These are phyloP conservation scores for Fusarium paranaense DNA, from an alignment of 2,329 filamentous ascomycete species.

Conservation along the genomic window DNA sequence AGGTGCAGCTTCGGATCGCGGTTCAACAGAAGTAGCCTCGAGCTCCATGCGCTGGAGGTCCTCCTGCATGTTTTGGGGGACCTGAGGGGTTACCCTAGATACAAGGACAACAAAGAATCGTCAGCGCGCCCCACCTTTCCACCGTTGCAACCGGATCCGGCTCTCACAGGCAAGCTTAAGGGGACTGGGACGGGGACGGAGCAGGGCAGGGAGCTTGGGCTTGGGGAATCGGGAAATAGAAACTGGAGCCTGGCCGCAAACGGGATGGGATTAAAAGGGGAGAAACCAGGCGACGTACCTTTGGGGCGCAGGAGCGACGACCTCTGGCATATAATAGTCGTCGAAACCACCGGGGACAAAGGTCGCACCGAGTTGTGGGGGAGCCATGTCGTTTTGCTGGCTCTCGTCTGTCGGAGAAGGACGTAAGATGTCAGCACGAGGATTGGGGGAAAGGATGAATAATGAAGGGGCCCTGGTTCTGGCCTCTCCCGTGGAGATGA, in stretches of 20 bases:
- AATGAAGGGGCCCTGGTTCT: constrained; percentile 43
- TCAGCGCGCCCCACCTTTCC: constrained; percentile 54
- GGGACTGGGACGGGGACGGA: constrained; percentile 27
- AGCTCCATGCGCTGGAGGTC: constrained; percentile 92
- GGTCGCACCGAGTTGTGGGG: constrained; percentile 61
- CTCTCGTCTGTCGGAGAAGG: constrained; percentile 43
- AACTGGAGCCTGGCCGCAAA: constrained; percentile 33
- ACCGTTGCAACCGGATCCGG: constrained; percentile 44
- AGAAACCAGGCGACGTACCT: constrained; percentile 56
- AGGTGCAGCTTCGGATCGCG: constrained; percentile 48
- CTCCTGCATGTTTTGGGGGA: constrained; percentile 96
- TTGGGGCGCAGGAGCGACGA: constrained; percentile 68
- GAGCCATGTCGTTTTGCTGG: constrained; percentile 43
- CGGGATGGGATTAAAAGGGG: constrained; percentile 26
- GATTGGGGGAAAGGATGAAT: constrained; percentile 42
- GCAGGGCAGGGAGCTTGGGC: constrained; percentile 26
- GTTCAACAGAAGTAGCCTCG: constrained; percentile 69
- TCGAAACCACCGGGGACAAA: constrained; percentile 69
- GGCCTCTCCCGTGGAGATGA: constrained; percentile 35
- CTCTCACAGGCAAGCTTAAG: constrained; percentile 32
- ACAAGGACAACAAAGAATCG: constrained; percentile 48
- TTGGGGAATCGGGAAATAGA: constrained; percentile 27
- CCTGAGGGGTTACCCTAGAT: constrained; percentile 89
- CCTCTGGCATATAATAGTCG: constrained; percentile 72
- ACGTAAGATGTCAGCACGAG: constrained; percentile 48